Base-by-base conservation (phyloP, 2,329 filamentous ascomycete genomes). In the Cladophialophora immunda region DNA sequence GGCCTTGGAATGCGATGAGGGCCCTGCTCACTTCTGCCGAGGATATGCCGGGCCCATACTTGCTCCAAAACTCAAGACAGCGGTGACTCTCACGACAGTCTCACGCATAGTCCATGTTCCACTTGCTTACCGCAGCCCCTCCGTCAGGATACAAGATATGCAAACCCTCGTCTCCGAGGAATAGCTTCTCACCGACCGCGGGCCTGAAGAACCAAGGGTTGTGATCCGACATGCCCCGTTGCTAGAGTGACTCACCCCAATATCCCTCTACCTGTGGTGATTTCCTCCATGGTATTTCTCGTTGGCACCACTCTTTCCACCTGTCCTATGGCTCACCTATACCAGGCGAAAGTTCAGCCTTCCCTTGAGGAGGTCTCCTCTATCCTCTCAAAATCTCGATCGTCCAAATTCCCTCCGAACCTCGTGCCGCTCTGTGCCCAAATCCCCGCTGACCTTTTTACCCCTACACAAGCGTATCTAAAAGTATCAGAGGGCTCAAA, bases 391-490 rank as follows among this genome's bases (percentile, higher is more conserved):
- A 80, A 82, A 62, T 83, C 84, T 25, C 80, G 79, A 73, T 78
- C 80, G 29, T 82, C 84, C 45, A 76, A 83, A 62, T 86, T 86
- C 71, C 82, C 88, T 65, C 90, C 91, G 3, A 97, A 95, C 74
- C 86, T 96, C 69, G 87, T 97, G 8, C 93, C 93, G 1, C 79
- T 97, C 50, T 93, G 90, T 79, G 89, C 91, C 29, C 92, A 94
- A 71, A 93, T 97, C 73, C 89, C 93, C 5, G 94, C 94, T 73
- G 94, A 97, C 79, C 90, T 98, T 72, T 86, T 98, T 78, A 99
- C 94, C 1, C 95, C 95, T 2, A 94, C 93, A n/a, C 88, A 92
- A 69, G 94, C 96, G 73, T 99, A 98, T 80, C 86, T 99, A 72
- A 98, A 97, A 67, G 64, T 73, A 34, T 70, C 69, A 25, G 64